Evolutionary conservation across 768 basidiomycete genomes (phyloP), one percentile per base, ranked within the genome.

Genomic region (Pleurotus tuber-regium): DNA sequence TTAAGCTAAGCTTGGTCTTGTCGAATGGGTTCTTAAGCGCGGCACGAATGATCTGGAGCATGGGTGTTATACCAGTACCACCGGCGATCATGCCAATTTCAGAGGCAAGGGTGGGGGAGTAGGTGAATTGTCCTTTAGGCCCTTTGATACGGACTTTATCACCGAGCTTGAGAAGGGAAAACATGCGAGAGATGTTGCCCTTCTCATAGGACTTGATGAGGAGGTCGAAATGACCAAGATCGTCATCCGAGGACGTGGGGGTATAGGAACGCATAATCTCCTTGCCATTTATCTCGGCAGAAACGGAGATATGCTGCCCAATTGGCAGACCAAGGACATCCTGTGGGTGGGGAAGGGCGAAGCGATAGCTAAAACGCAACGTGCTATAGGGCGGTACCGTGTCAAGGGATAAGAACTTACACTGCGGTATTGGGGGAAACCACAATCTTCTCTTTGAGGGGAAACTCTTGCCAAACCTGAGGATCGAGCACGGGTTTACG

Each of bases 151-250:
- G 86, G 58, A 97, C 77, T 43, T 78, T 86, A 73, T 98, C 86
- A 54, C 95, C 95, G 35, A 95, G 77, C 55, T 88, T 92, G 64
- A 98, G 82, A 39, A 82, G 71, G 11, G 83, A 79, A 61, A 98
- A 74, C 69, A 91, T 82, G 55, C 86, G 83, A 8, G 97, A 98
- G 65, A 99, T 91, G 76, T 98, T 98, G 53, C 97, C 97, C 66
- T 91, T 87, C 64, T 98, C 96, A 64, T 99, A 99, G 5, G 92
- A 82, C 95, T 99, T 99, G 76, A 99, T 88, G 61, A 99, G 81
- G 53, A 99, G 84, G 69, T 98, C 95, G 67, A 99, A 98, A 72
- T 88, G 82, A 43, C 97, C 97, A 43, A 77, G 80, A 73, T 98
- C 88, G 52, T 96, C 91, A 64, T 98, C 92, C 61, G 87, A 87